Conservation (phyloP, 306 rosid species). For the Medicago lupulina region DNA sequence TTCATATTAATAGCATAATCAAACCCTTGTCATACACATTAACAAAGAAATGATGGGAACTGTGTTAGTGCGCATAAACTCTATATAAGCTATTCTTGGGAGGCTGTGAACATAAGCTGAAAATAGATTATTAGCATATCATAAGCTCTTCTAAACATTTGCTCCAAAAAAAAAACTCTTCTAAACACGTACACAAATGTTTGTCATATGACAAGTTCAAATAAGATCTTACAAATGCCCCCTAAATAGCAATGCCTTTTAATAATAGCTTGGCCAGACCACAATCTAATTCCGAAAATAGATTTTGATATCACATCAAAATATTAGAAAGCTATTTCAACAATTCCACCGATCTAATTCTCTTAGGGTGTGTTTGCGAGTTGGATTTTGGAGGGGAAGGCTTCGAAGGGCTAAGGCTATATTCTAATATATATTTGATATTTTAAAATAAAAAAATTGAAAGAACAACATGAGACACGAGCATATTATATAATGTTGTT, state of each 20-base stretch:
- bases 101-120: neutral
- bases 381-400: no score
- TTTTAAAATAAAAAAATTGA: no score
- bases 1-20: neutral
- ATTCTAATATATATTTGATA: no score
- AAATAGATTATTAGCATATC: neutral
- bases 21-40: neutral
- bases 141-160: neutral
- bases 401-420: no score
- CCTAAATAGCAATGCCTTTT: slow-evolving; percentile 10
- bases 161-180: no score
- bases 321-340: neutral
- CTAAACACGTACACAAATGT: neutral
- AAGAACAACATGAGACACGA: no score
- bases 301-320: slow-evolving; percentile 1
- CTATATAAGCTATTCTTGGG: neutral
- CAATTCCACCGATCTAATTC: neutral
- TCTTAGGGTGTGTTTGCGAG: neutral
- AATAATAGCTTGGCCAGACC: slow-evolving; percentile 17
- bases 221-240: neutral
- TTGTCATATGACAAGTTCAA: neutral
- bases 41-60: no score
- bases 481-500: no score
- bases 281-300: slow-evolving; percentile 19
- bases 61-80: neutral